phyloP scores from a whole-genome alignment of 129 eudicot species.

The Chrysanthemum lavandulifolium region DNA sequence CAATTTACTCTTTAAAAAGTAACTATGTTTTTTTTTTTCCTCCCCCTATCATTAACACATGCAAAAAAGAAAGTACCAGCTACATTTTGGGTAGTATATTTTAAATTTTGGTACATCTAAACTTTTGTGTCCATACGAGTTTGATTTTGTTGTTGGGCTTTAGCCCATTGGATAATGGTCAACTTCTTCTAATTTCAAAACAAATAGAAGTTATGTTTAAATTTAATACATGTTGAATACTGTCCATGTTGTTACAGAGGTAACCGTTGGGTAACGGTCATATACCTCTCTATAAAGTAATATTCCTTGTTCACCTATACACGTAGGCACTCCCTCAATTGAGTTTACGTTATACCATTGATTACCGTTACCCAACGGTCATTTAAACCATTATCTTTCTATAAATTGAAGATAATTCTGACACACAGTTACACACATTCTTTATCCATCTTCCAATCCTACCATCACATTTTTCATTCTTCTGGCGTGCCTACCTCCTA shows the following conservation, averaged over 20 bases:
- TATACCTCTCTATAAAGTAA: background rate
- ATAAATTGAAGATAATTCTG: too few species aligned
- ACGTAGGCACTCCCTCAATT: background rate
- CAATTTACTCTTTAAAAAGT: too few species aligned
- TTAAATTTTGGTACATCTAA: background rate
- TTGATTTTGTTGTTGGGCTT: background rate
- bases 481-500: too few species aligned
- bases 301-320: background rate
- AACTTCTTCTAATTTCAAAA: background rate
- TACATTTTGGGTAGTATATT: background rate
- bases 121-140: background rate
- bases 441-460: too few species aligned
- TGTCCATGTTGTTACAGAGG: background rate
- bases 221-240: background rate
- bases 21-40: background rate
- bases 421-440: too few species aligned
- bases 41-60: background rate
- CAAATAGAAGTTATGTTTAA: background rate
- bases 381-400: too few species aligned
- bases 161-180: background rate
- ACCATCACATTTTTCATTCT: too few species aligned
- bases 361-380: background rate
- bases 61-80: background rate
- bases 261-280: background rate
- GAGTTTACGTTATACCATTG: too few species aligned